phyloP scores from a whole-genome alignment of 371 early-diverging fungal genomes.

The Mucor circinelloides region DNA sequence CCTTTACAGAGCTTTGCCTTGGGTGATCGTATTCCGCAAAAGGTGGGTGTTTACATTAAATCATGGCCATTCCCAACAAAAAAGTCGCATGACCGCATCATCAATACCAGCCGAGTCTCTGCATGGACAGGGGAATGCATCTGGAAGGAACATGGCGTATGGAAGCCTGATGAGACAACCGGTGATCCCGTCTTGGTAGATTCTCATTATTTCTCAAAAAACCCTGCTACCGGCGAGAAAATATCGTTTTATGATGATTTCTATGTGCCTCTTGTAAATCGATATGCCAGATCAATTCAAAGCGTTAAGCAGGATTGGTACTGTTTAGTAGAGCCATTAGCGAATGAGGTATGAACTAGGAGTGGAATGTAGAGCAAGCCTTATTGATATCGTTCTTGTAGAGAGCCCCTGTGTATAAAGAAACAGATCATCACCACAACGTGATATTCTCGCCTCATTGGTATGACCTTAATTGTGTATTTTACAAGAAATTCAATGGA shows the following conservation, averaged over 20 bases:
- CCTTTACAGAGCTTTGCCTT: slow-evolving; percentile 75
- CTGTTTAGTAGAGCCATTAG: slow-evolving; percentile 78
- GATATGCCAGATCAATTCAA: slow-evolving; percentile 65
- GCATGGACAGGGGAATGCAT: slow-evolving; percentile 74
- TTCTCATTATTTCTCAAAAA: slow-evolving; percentile 67
- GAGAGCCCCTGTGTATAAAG: slow-evolving; percentile 65
- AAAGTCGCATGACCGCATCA: slow-evolving; percentile 51
- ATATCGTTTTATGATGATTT: slow-evolving; percentile 68
- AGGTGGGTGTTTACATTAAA: slow-evolving; percentile 70
- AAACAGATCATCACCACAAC: slow-evolving; percentile 58
- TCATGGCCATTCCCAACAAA: slow-evolving; percentile 78
- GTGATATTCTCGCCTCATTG: slow-evolving; percentile 57
- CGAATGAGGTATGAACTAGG: slow-evolving; percentile 57
- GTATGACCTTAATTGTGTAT: slow-evolving; percentile 66
- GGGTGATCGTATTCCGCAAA: slow-evolving; percentile 65
- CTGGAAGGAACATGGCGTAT: slow-evolving; percentile 81
- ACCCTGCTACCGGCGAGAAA: slow-evolving; percentile 55
- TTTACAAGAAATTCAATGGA: slow-evolving; percentile 75
- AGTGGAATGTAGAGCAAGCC: background rate
- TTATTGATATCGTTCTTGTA: slow-evolving; percentile 11
- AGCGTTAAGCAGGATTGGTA: slow-evolving; percentile 53
- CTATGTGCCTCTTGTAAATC: slow-evolving; percentile 70
- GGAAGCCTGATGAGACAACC: slow-evolving; percentile 56
- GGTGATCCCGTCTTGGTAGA: slow-evolving; percentile 58
- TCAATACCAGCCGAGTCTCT: slow-evolving; percentile 58